Percentiles rank a stretch among this genome's conserved stretches.
Evolutionary conservation across 441 rosid genomes (phyloP).

Genomic region (Gossypium trilobum): DNA sequence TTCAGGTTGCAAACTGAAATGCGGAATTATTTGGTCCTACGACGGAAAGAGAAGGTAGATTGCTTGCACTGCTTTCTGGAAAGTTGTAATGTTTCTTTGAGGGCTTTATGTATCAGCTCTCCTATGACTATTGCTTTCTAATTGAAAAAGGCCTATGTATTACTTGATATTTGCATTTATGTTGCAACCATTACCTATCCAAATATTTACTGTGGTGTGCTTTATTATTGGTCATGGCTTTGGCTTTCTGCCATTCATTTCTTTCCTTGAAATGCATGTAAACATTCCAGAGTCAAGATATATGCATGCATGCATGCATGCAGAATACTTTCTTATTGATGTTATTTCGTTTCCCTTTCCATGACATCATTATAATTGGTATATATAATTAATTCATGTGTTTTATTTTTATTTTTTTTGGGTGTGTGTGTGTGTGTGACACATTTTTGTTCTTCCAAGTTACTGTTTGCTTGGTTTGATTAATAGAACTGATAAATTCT

Average conservation of each 20-base stretch:
- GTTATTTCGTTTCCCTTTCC: background rate
- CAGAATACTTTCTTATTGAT: background rate
- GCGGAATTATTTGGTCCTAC: constrained; percentile 49
- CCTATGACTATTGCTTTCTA: background rate
- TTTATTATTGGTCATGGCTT: background rate
- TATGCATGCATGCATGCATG: background rate
- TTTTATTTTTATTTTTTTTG: background rate
- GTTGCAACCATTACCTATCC: background rate
- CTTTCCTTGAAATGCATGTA: background rate
- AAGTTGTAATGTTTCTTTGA: constrained; percentile 2
- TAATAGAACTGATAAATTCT: constrained; percentile 19
- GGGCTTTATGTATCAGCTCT: background rate
- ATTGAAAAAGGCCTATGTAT: background rate
- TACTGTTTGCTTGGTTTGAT: constrained; percentile 4
- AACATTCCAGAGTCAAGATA: background rate
- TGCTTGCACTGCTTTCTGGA: background rate
- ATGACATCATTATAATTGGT: background rate
- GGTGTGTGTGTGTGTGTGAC: background rate
- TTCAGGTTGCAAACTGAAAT: constrained; percentile 75
- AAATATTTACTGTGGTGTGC: background rate
- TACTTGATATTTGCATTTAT: constrained; percentile 10
- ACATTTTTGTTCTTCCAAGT: background rate
- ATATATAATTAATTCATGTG: background rate
- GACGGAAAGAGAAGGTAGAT: constrained; percentile 60
- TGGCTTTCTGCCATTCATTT: background rate